Base-by-base conservation (phyloP, 768 basidiomycete species). In the Naganishia onofrii region DNA sequence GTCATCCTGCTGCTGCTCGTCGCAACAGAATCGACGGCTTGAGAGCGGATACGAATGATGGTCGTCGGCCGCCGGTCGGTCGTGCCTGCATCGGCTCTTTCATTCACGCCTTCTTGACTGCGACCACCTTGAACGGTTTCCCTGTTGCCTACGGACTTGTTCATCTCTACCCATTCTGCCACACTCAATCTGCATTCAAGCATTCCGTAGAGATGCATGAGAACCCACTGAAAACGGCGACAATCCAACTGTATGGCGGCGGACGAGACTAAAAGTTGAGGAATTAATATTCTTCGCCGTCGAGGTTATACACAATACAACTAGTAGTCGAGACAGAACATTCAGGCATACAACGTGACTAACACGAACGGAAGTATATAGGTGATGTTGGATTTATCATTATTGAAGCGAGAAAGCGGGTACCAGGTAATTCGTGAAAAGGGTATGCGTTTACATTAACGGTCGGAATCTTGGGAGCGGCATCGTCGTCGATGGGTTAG, bases 21-120 rank as follows among this genome's bases (percentile, higher is more conserved):
- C 48, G 21, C 48, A 51, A 51, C 48, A 51, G 48, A 51, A 51
- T 51, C 48, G 48, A 42, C 48, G n/a, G n/a, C n/a, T n/a, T n/a
- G n/a, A n/a, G n/a, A 13, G 48, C 48, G 48, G 48, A 51, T 21
- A n/a, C 48, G 23, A 23, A n/a, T n/a, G n/a, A n/a, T n/a, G n/a
- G n/a, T 42, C 42, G 23, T 23, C 48, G 48, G 48, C n/a, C 48
- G 48, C 48, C 48, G 48, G 42, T 15, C 42, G 9, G 9, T 42
- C 42, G 42, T 10, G 42, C 42, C 42, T 42, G 2, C 5, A 36
- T 42, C 15, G 15, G 42, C 12, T 36, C 36, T 36, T 36, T 36
- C 36, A 36, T 12, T 10, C 9, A 8, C 42, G 15, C 42, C 42
- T 42, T 15, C 42, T 42, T 15, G 13, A 15, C 42, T 2, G 42